phyloP scores from a whole-genome alignment of 2,329 filamentous ascomycete species.

The Botrytis squamosa region DNA sequence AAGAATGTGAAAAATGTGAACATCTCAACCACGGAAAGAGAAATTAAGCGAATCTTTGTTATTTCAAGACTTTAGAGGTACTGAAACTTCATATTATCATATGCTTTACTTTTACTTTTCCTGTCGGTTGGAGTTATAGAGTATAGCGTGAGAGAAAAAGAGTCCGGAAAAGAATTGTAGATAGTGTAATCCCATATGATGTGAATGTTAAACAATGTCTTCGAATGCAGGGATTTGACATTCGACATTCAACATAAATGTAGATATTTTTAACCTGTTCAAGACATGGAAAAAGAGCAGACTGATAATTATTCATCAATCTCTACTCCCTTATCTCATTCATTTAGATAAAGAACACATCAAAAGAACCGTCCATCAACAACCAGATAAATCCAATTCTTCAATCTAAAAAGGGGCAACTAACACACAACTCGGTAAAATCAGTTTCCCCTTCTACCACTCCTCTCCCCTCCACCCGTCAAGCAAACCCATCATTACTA shows the following conservation, averaged over 20 bases:
- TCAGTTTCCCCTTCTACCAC: not conserved
- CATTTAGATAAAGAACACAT: not conserved
- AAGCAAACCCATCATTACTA: not conserved
- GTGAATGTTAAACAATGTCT: not conserved
- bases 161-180: too few relatives aligned
- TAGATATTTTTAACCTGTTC: not conserved
- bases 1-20: not conserved
- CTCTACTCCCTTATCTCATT: not conserved
- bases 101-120: too few relatives aligned
- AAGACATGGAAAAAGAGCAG: not conserved
- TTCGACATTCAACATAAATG: not conserved
- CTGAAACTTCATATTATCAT: not conserved
- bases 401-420: not conserved
- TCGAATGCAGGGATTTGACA: not conserved
- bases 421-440: not conserved
- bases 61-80: not conserved
- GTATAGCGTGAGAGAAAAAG: too few relatives aligned
- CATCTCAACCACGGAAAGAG: not conserved
- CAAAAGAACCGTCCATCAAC: not conserved
- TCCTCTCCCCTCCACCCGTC: too few relatives aligned
- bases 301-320: accelerated
- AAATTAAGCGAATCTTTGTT: not conserved
- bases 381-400: not conserved
- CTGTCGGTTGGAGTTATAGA: too few relatives aligned
- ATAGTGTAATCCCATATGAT: too few relatives aligned